Conservation (phyloP, 441 rosid species). For the Bocquillonia castaneifolia region DNA sequence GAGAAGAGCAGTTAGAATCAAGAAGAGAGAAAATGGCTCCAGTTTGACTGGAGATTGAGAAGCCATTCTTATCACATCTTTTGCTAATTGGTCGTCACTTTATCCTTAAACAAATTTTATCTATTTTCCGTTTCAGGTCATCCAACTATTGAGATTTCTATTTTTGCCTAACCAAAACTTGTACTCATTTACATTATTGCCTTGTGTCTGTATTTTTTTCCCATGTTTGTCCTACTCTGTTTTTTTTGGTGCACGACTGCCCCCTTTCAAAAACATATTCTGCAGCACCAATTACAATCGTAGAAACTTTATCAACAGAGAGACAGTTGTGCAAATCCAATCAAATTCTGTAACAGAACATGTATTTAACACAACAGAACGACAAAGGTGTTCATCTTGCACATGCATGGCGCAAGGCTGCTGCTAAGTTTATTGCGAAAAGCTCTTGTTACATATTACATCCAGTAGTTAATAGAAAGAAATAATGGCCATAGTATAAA, state of each 20-base stretch:
- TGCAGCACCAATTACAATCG: too few species aligned
- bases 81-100: not conserved
- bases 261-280: too few species aligned
- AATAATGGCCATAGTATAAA: too few species aligned
- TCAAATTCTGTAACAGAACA: not conserved
- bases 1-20: slow-evolving; percentile 8
- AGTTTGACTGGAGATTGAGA: slow-evolving; percentile 2
- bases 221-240: not conserved
- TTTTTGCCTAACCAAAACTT: not conserved
- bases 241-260: too few species aligned
- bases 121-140: not conserved
- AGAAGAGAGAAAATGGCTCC: not conserved
- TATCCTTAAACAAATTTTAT: not conserved
- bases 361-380: not conserved
- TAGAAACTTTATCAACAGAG: not conserved
- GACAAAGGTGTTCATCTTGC: not conserved
- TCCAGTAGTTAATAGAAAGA: not conserved
- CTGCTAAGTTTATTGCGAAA: not conserved
- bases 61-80: slow-evolving; percentile 12
- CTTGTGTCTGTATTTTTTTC: not conserved
- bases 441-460: not conserved
- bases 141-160: not conserved
- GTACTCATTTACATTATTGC: not conserved
- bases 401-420: not conserved
- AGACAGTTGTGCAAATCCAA: not conserved